Evolutionary conservation across 1,284 basidiomycete genomes (phyloP), one percentile per base, ranked within the genome.

Genomic region (Cryptococcus neoformans): DNA sequence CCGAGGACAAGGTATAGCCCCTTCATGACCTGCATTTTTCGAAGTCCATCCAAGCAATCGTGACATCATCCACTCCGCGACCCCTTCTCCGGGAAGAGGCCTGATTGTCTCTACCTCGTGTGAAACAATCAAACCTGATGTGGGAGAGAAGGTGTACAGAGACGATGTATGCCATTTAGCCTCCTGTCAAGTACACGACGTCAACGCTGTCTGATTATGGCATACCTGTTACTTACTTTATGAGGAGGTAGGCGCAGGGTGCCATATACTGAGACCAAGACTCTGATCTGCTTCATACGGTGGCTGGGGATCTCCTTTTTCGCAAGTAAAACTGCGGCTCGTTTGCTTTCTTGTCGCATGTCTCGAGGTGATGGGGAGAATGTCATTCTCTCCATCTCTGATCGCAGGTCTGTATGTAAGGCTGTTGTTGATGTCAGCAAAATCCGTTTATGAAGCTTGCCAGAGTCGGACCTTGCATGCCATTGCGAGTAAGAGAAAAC

Each of bases 21-120:
- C 62, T 35, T 64, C 65, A 12, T 55, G 44, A 1, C 45, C 49
- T 10, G 17, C 41, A 41, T 63, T 49, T 47, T 56, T 60, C 8
- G 50, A 57, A 17, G 67, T 63, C 67, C 69, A 75, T 3, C 73
- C 72, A 46, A 74, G 62, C 12, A 77, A 57, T 16, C 68, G 58
- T 7, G 64, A 62, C 61, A 67, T 67, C 12, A 79, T 60, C 76
- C 76, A 78, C 48, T 73, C 73, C 1, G 63, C 66, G 6, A 77
- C 76, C 14, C 74, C 75, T 60, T 79, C 77, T 55, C 76, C 74
- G 0, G 78, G 78, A 34, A 76, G 51, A 1, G 78, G 78, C 8
- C 77, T 68, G 60, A 79, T 77, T 10, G 71, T 72, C 63, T 79
- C 78, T 44, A 78, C 75, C 56, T 75, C 70, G 59, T 79, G 78